phyloP scores from a whole-genome alignment of 2,329 filamentous ascomycete species.

The Nothophaeocryptopus gaeumannii region DNA sequence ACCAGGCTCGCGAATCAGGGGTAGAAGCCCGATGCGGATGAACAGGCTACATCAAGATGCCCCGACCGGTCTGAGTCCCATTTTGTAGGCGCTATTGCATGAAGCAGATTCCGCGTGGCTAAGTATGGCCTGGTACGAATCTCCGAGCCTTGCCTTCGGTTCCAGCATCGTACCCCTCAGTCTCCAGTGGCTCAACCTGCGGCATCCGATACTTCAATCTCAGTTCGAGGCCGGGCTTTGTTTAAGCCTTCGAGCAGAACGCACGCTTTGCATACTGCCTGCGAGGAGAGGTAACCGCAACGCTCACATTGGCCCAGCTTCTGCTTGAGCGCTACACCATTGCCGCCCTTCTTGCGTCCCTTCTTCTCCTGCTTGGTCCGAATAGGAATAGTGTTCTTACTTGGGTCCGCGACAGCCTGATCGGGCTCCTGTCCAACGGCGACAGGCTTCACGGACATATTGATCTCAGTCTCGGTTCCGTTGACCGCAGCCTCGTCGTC shows the following conservation, averaged over 20 bases:
- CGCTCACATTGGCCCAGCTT: slow-evolving; percentile 77
- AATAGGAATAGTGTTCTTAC: slow-evolving; percentile 24
- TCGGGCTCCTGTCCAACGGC: slow-evolving; percentile 12
- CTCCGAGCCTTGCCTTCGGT: too few species aligned
- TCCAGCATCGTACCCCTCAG: too few species aligned
- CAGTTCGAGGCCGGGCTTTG: slow-evolving; percentile 57
- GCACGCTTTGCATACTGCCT: slow-evolving; percentile 91
- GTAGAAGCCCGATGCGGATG: too few species aligned
- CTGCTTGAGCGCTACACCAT: slow-evolving; percentile 53
- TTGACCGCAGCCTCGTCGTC: slow-evolving; percentile 58
- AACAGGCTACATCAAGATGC: too few species aligned
- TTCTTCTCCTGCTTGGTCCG: slow-evolving; percentile 36
- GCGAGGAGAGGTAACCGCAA: slow-evolving; percentile 95
- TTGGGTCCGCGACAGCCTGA: background rate
- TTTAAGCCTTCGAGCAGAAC: slow-evolving; percentile 86
- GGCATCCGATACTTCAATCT: slow-evolving; percentile 33
- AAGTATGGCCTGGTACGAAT: too few species aligned
- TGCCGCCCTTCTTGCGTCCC: slow-evolving; percentile 11
- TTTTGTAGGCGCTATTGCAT: too few species aligned
- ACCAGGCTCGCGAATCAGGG: too few species aligned
- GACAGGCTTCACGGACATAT: slow-evolving; percentile 19
- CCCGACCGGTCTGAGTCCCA: too few species aligned
- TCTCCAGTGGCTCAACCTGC: slow-evolving; percentile 7
- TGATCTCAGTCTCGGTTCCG: slow-evolving; percentile 65
- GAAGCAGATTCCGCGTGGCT: background rate